Evolutionary conservation across 345 rosid genomes (phyloP).

Genomic region (Melaleuca alternifolia): DNA sequence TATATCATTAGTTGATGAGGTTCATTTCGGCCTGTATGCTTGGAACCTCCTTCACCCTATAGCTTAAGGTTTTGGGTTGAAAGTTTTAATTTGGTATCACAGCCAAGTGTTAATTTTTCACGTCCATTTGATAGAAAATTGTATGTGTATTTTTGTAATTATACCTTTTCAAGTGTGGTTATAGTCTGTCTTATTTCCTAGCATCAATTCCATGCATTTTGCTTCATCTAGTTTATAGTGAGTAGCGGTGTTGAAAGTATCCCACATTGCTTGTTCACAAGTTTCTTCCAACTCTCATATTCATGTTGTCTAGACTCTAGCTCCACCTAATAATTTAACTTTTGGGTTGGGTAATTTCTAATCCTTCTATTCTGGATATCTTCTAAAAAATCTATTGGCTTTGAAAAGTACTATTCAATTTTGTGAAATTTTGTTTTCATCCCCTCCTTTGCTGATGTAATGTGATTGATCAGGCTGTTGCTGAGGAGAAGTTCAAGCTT

Average conservation of each 20-base stretch:
- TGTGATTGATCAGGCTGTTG: conserved; percentile 27
- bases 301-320: neutral
- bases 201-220: neutral
- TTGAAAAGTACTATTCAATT: neutral
- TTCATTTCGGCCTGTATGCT: neutral
- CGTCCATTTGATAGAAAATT: neutral
- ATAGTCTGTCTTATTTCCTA: neutral
- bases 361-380: neutral
- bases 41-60: neutral
- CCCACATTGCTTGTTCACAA: neutral
- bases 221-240: neutral
- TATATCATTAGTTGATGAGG: neutral
- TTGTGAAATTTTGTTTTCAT: neutral
- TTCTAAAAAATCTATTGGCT: neutral
- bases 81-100: neutral
- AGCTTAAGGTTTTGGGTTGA: neutral
- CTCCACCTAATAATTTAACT: neutral
- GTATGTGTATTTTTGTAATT: neutral
- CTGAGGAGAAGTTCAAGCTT: conserved; percentile 85
- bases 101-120: neutral
- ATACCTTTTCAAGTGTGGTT: neutral
- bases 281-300: neutral
- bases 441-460: neutral
- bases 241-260: neutral
- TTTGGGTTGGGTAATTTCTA: neutral